phyloP scores from a whole-genome alignment of 192 early-diverging fungal genomes.

The Backusella westeae region DNA sequence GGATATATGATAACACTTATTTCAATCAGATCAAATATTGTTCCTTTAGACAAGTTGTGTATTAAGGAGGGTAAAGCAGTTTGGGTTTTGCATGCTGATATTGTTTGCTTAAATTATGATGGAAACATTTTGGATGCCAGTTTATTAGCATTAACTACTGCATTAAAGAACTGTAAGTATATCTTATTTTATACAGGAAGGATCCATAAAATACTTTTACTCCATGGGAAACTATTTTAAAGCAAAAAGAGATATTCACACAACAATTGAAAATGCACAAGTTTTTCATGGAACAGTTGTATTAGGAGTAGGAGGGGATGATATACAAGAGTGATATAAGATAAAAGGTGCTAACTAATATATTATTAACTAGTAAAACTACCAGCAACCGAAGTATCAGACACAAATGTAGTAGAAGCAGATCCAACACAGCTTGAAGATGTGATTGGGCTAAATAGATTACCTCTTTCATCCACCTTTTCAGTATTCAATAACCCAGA shows the following conservation, averaged over 20 bases:
- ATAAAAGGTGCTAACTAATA: not conserved
- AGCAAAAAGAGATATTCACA: not conserved
- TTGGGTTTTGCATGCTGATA: constrained; percentile 88
- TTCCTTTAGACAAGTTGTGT: constrained; percentile 69
- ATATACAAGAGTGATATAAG: too few species aligned
- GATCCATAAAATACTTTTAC: too few species aligned
- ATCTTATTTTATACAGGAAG: not conserved
- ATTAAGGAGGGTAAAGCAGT: constrained; percentile 79
- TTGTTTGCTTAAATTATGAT: constrained; percentile 88
- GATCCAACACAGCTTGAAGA: constrained; percentile 42
- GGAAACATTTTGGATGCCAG: constrained; percentile 90
- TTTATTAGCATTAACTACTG: constrained; percentile 74
- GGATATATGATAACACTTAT: not conserved
- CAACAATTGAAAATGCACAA: too few species aligned
- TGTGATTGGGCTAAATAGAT: constrained; percentile 46
- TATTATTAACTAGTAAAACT: constrained; percentile 54
- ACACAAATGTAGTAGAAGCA: constrained; percentile 63
- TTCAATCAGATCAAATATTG: constrained; percentile 45
- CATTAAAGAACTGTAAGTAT: constrained; percentile 64
- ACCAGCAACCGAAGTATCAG: constrained; percentile 64
- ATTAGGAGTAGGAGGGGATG: not conserved
- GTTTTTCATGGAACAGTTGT: too few species aligned
- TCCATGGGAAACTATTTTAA: not conserved
- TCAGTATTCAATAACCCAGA: constrained; percentile 59
- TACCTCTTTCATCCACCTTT: constrained; percentile 61